These are phyloP conservation scores for Xylaria hypoxylon DNA, from an alignment of 2,329 filamentous ascomycete genomes.

Conservation along the genomic window DNA sequence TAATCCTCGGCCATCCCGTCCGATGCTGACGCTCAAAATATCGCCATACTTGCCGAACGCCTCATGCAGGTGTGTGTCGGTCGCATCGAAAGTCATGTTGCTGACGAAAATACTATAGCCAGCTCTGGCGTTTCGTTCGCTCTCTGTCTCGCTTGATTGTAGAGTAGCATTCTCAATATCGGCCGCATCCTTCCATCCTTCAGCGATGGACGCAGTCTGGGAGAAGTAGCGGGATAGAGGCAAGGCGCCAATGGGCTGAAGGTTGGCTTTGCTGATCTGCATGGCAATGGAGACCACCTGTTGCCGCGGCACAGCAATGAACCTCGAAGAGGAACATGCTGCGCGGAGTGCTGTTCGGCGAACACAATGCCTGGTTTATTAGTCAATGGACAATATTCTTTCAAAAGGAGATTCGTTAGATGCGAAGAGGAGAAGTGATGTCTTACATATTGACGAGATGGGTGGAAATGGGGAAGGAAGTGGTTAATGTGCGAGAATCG, in stretches of 20 bases:
- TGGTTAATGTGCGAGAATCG: constrained; percentile 1
- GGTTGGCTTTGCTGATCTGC: constrained; percentile 46
- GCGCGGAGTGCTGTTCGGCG: constrained; percentile 51
- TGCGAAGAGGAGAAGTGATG: too few species aligned
- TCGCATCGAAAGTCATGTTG: constrained; percentile 77
- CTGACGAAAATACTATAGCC: constrained; percentile 69
- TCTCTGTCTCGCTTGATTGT: constrained; percentile 15
- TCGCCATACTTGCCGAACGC: constrained; percentile 64
- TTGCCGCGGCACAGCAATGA: constrained; percentile 47
- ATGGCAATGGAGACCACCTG: constrained; percentile 47
- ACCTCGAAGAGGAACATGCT: constrained; percentile 47
- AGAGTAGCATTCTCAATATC: background rate
- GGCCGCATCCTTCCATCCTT: constrained; percentile 36
- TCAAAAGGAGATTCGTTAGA: too few species aligned
- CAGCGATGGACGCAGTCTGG: constrained; percentile 45
- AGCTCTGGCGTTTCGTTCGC: background rate
- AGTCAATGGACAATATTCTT: constrained; percentile 33
- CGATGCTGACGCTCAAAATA: constrained; percentile 42
- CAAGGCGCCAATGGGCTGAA: constrained; percentile 39
- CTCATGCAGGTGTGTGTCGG: constrained; percentile 67
- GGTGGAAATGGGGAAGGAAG: background rate
- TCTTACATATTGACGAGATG: constrained; percentile 42
- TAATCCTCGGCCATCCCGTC: constrained; percentile 46
- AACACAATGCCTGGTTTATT: constrained; percentile 48
- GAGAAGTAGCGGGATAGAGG: constrained; percentile 49